Base-by-base conservation (phyloP, 169 alveolate genomes). In the Cryptosporidium tyzzeri region DNA sequence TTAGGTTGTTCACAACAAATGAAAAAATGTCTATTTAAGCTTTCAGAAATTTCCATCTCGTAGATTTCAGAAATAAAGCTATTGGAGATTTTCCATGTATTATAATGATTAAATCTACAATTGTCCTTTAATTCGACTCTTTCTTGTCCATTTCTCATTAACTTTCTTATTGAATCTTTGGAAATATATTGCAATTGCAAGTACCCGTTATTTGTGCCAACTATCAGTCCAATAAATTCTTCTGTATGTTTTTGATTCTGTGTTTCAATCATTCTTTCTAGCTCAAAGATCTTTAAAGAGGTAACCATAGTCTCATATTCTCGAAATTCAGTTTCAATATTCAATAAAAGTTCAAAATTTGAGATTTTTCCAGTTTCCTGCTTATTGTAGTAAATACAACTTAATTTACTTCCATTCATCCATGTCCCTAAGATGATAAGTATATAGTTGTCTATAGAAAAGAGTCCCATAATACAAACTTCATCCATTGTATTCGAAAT, bases 1-100 rank as follows among this genome's bases (percentile, higher is more conserved):
- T 80, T 80, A 16, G 89, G 89, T 33, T 62, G 89, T 14, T 80
- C 89, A 61, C 80, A 80, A 23, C 89, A 80, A 80, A 80, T 80
- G 26, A 80, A 65, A 29, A 80, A 65, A 35, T 80, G 44, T 50
- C 62, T 80, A 80, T 80, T 65, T 18, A 37, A n/a, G 16, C 23
- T 41, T 29, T 80, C 75, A 18, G 55, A 73, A 21, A 80, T 59
- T 59, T 61, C 18, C 50, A 80, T 12, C 29, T 59, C 80, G 14
- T 59, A 21, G 21, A 80, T 80, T 6, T 62, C 75, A 4, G 89
- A 80, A 9, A 80, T 80, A 48, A 58, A 65, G 18, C 33, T 14
- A 41, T 80, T 62, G 10, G 89, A 80, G 12, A 62, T 74, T 18
- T 80, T 80, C 89, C 89, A 80, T 5, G 89, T 80, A 80, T 65